Base-by-base conservation (phyloP, 768 basidiomycete species). In the Tylopilus sp. region DNA sequence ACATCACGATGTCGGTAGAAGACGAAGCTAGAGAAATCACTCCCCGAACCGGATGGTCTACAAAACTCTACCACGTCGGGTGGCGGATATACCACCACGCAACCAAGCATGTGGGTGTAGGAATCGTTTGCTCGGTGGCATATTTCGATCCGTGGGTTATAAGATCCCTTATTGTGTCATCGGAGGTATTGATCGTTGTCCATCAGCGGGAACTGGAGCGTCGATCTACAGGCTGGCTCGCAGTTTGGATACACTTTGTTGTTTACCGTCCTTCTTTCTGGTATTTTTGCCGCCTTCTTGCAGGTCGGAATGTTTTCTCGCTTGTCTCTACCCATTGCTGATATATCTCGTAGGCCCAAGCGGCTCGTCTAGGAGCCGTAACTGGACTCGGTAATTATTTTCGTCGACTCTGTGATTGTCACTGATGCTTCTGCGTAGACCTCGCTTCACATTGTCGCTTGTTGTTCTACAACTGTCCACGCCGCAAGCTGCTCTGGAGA, bases 191-290 rank as follows among this genome's bases (percentile, higher is more conserved):
- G 35, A 51, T 41, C 33, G 38, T 39, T 23, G 41, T 28, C 25
- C 22, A 4, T 15, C 48, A 86, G 85, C 18, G 89, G 91, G 25
- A 95, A 94, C 62, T 93, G 91, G 92, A 82, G 86, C 17, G 91
- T 93, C 15, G 92, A 94, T 71, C 73, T 95, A 8, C 86, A 90
- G 68, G 92, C 92, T 1, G 92, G 92, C 10, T 87, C 88, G 18
- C 67, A 83, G 50, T 95, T 79, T 64, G 93, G 95, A 1, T 97
- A 95, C 69, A 80, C 79, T 53, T 75, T 95, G 13, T 78, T 98
- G 26, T 95, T 95, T 69, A 76, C 91, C 15, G 85, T 98, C 11
- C 77, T 97, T 6, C 66, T 97, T 18, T 75, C 94, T 2, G 92
- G 92, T 10, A 56, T 95, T 8, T 83, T 90, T 49, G 93, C 91